These are phyloP conservation scores for Teratosphaeria nubilosa DNA, from an alignment of 2,329 filamentous ascomycete species.

Conservation along the genomic window DNA sequence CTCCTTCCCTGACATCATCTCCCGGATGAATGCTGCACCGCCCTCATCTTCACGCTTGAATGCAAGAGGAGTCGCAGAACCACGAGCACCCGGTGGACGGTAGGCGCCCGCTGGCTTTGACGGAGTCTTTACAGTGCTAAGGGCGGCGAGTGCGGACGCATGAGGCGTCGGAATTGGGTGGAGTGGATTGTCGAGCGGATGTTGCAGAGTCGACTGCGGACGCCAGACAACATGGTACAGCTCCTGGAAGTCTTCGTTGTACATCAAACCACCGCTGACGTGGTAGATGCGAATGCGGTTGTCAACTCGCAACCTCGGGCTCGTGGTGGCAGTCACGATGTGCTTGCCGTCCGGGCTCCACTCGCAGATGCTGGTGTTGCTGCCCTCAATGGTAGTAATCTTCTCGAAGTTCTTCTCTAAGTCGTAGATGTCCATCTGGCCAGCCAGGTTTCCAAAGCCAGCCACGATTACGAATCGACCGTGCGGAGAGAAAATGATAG, in stretches of 20 bases:
- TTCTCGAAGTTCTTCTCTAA: constrained; percentile 88
- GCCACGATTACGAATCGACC: constrained; percentile 89
- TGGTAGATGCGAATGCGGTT: constrained; percentile 96
- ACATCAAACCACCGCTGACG: constrained; percentile 78
- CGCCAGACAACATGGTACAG: constrained; percentile 83
- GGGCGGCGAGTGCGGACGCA: constrained; percentile 67
- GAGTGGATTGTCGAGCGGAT: constrained; percentile 61
- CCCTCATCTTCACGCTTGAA: constrained; percentile 98
- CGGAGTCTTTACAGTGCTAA: constrained; percentile 82
- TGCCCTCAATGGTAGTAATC: constrained; percentile 85
- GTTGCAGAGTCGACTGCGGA: constrained; percentile 54
- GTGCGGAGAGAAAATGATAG: constrained; percentile 86
- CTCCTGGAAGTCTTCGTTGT: constrained; percentile 89
- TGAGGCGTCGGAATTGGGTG: constrained; percentile 67
- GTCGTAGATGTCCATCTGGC: constrained; percentile 96
- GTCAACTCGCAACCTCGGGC: constrained; percentile 86
- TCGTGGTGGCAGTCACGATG: constrained; percentile 95
- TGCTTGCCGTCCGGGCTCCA: constrained; percentile 96
- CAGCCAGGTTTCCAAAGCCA: constrained; percentile 93
- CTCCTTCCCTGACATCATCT: constrained; percentile 50
- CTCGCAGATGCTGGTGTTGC: constrained; percentile 90
- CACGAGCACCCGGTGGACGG: constrained; percentile 84
- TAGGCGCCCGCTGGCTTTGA: constrained; percentile 97
- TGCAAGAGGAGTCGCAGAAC: constrained; percentile 75
- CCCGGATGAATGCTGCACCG: constrained; percentile 76